Percentiles rank a stretch among this genome's conserved stretches.
phyloP scores from a whole-genome alignment of 139 green algal species.

The Ettlia oleoabundans region DNA sequence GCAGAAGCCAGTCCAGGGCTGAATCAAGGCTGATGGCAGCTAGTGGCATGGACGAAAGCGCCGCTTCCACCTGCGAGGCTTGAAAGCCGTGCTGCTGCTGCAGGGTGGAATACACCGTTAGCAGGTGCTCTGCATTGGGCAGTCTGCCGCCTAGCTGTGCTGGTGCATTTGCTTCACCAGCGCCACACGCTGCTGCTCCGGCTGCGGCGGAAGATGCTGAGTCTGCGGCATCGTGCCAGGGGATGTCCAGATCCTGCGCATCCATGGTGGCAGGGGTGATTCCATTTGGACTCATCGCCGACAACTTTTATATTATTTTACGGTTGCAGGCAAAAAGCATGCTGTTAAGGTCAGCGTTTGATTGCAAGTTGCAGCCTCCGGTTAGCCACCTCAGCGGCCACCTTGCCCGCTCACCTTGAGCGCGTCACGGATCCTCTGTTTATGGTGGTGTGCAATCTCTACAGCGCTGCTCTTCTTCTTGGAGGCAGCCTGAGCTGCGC shows the following conservation, averaged over 20 bases:
- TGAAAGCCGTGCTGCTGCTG: constrained; percentile 20
- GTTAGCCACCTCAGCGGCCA: neutral
- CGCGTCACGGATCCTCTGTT: constrained; percentile 34
- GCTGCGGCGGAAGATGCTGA: neutral
- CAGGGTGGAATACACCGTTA: constrained; percentile 4
- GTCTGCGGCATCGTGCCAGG: neutral
- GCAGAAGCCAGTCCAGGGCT: constrained; percentile 84
- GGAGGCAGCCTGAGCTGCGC: constrained; percentile 46
- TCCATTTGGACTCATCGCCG: too few species aligned
- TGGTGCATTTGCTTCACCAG: too few species aligned
- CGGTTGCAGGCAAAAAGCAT: too few species aligned
- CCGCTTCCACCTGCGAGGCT: constrained; percentile 4
- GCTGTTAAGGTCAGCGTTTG: neutral
- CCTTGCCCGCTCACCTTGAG: constrained; percentile 20
- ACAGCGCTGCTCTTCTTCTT: constrained; percentile 48
- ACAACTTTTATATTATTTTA: too few species aligned
- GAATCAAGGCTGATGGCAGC: constrained; percentile 26
- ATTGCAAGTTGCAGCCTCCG: neutral
- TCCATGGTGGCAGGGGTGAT: neutral
- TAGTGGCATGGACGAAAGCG: constrained; percentile 18
- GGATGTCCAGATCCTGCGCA: constrained; percentile 14
- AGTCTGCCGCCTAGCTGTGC: neutral
- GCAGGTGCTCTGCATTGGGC: constrained; percentile 19
- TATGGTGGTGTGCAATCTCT: constrained; percentile 21
- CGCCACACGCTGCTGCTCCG: neutral